Percentiles rank a stretch among this genome's conserved stretches.
Conservation (phyloP, 2,329 filamentous ascomycete species). For the Paracamarosporium sp. region DNA sequence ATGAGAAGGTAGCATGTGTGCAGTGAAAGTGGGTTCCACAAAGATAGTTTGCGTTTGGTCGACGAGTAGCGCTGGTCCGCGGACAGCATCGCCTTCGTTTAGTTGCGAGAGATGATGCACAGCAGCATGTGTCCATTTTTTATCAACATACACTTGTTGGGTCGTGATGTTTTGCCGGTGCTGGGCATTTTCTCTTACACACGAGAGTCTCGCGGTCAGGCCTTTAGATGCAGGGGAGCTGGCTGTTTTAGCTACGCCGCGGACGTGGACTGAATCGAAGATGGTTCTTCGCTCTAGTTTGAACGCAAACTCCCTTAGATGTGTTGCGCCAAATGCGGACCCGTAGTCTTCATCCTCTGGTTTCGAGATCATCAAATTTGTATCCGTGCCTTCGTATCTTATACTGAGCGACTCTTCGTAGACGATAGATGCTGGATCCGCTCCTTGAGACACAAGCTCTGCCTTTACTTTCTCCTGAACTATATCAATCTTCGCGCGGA, state of each 20-base stretch:
- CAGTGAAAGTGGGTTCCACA: slow-evolving; percentile 75
- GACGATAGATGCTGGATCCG: slow-evolving; percentile 63
- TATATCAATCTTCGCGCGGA: background rate
- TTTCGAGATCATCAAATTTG: slow-evolving; percentile 82
- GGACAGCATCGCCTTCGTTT: slow-evolving; percentile 53
- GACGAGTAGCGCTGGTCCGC: slow-evolving; percentile 81
- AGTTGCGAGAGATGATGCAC: slow-evolving; percentile 16
- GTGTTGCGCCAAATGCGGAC: slow-evolving; percentile 79
- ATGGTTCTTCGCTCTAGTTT: slow-evolving; percentile 58
- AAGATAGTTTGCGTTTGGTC: slow-evolving; percentile 89
- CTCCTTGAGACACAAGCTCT: slow-evolving; percentile 76
- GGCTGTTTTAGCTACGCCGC: slow-evolving; percentile 33
- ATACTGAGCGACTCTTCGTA: slow-evolving; percentile 93
- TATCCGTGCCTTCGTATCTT: slow-evolving; percentile 86
- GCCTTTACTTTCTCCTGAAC: slow-evolving; percentile 23
- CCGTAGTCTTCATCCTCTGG: slow-evolving; percentile 80
- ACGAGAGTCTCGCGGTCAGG: slow-evolving; percentile 5
- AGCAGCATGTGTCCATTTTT: slow-evolving; percentile 22
- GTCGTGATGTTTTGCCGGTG: background rate
- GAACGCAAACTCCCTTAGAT: slow-evolving; percentile 89
- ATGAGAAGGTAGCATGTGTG: slow-evolving; percentile 78
- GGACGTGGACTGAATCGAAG: slow-evolving; percentile 53
- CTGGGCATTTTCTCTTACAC: slow-evolving; percentile 22
- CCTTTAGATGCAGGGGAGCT: slow-evolving; percentile 6
- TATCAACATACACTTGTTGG: slow-evolving; percentile 16